Conservation (phyloP, 345 rosid genomes). For the Eucalyptus brandiana region DNA sequence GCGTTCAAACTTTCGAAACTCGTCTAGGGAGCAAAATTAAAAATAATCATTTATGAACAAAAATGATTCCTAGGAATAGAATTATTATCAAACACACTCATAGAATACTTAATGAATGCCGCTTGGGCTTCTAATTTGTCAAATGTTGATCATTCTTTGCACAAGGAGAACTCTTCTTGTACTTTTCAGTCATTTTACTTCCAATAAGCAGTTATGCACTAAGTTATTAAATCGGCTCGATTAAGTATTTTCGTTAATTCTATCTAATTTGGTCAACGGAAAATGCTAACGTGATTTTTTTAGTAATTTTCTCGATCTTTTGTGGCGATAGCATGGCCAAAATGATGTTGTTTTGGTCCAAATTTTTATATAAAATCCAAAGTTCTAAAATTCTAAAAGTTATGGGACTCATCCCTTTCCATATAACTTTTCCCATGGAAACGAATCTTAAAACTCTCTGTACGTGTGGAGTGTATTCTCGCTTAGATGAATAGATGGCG, state of each 20-base stretch:
- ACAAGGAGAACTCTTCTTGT: background rate
- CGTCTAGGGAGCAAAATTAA: no score
- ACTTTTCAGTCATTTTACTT: background rate
- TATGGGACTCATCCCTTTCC: background rate
- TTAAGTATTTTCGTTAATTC: no score
- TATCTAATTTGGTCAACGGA: background rate
- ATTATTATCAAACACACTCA: no score
- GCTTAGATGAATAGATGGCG: background rate
- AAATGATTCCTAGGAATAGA: rapidly evolving
- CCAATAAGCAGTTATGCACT: background rate
- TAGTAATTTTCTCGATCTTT: no score
- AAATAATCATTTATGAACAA: no score
- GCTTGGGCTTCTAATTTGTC: background rate
- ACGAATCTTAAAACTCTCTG: background rate
- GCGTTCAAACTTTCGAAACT: no score
- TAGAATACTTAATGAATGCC: background rate
- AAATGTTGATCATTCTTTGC: background rate
- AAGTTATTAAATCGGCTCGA: no score
- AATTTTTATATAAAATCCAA: no score
- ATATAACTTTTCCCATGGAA: background rate
- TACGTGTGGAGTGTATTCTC: background rate
- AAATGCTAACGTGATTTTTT: background rate
- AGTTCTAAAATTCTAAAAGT: background rate
- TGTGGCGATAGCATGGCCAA: background rate
- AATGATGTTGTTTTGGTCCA: background rate